Base-by-base conservation (phyloP, 139 green algal genomes). In the Chlorella vulgaris region DNA sequence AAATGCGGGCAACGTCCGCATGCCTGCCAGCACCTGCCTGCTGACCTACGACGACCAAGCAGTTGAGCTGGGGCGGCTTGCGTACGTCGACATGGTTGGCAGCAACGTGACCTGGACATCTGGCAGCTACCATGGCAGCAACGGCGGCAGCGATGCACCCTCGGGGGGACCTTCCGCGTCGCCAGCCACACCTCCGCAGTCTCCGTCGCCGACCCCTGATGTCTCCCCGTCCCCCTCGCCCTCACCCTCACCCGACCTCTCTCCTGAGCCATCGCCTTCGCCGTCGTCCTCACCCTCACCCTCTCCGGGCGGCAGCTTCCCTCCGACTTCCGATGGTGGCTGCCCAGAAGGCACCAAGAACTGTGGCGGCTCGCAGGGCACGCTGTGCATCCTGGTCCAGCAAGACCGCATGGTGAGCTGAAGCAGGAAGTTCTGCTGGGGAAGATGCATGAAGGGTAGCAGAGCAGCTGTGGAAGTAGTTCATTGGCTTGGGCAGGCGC, bases 1-100 rank as follows among this genome's bases (percentile, higher is more conserved):
- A n/a, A n/a, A n/a, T n/a, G n/a, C n/a, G n/a, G n/a, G n/a, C n/a
- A n/a, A n/a, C n/a, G n/a, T n/a, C n/a, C n/a, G n/a, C n/a, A n/a
- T 65, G 18, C 31, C 70, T 2, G 70, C 70, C 15, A 50, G 50
- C 50, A 78, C 70, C 21, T 78, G 70, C 70, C 33, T 78, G 50
- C 70, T 67, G 19, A 51, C 50, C n/a, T 61, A 76, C n/a, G 69
- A 76, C 29, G 38, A 40, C 8, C 2, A 29, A n/a, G 7, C 26
- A 1, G 55, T 5, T 21, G 15, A 28, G 18, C 28, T n/a, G 5
- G 69, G 69, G 40, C 69, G 69, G 1, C 24, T 38, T 7, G 69
- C 69, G 7, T 61, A n/a, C n/a, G 10, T 61, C 1, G 28, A 61
- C 2, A 7, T n/a, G 40, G 19, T 8, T 0, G 69, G 69, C 1